Conservation (phyloP, 2,329 filamentous ascomycete species). For the Bipolaris cookei region DNA sequence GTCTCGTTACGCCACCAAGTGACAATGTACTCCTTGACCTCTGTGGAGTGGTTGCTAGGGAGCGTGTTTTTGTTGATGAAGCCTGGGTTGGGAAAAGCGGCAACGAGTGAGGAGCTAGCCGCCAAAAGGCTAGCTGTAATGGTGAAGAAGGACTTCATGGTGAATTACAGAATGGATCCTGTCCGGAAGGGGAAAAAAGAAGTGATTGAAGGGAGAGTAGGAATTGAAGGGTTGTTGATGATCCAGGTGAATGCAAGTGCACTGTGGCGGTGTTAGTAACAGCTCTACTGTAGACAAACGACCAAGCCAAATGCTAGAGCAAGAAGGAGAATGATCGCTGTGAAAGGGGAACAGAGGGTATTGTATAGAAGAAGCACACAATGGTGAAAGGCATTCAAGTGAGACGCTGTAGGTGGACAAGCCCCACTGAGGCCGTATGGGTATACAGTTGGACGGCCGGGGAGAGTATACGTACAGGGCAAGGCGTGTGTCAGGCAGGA, state of each 20-base stretch:
- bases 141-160: slow-evolving; percentile 41
- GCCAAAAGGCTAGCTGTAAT: slow-evolving; percentile 38
- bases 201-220: slow-evolving; percentile 11
- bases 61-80: slow-evolving; percentile 33
- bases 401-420: slow-evolving; percentile 7
- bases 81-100: slow-evolving; percentile 26
- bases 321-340: slow-evolving; percentile 3
- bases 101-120: slow-evolving; percentile 28
- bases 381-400: too few relatives aligned
- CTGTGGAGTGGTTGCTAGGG: slow-evolving; percentile 34
- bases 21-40: slow-evolving; percentile 41
- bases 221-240: slow-evolving; percentile 24
- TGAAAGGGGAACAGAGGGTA: slow-evolving; percentile 13
- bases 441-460: not conserved
- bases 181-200: slow-evolving; percentile 24
- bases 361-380: slow-evolving; percentile 5
- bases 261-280: slow-evolving; percentile 32
- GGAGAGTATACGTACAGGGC: slow-evolving; percentile 4
- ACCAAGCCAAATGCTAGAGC: slow-evolving; percentile 6
- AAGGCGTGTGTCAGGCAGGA: slow-evolving; percentile 35
- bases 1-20: slow-evolving; percentile 31
- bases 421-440: slow-evolving; percentile 4
- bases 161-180: slow-evolving; percentile 34
- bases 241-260: slow-evolving; percentile 29
- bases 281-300: slow-evolving; percentile 18